Evolutionary conservation across 768 basidiomycete species (phyloP), one percentile per base, ranked within the genome.

Genomic region (Auricularia sp.): DNA sequence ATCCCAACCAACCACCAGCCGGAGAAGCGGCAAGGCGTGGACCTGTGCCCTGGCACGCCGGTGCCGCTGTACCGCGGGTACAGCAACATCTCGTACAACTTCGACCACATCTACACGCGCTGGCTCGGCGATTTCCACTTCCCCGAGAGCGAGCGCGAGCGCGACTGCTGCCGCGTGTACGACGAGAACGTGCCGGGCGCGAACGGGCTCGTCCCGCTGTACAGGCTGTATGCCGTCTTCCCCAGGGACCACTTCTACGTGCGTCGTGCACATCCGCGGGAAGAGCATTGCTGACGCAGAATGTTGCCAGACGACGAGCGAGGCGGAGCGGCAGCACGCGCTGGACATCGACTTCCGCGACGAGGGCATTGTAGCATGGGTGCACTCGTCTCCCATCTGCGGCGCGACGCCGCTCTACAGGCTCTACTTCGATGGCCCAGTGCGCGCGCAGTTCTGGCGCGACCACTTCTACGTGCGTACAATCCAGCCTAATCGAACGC

Each of bases 51-150:
- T 8, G 54, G 54, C 54, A 54, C 54, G 54, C 54, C 62, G 34
- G 54, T 37, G 37, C 68, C 68, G 13, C 47, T 69, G 33, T 64
- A 54, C 54, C 64, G 68, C 33, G 54, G 44, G 5, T 68, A 61
- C 61, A 65, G 45, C 45, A 18, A 39, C 24, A 42, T 16, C 35
- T 34, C 58, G 14, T 34, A 18, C 1, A 11, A 54, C 54, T 54
- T 14, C 42, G 65, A 68, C 54, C 68, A 69, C 62, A 68, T 69
- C 65, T 69, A 66, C 64, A 68, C 67, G 2, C 64, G 65, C 54
- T 39, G 61, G 18, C 35, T 37, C 16, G 59, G 18, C 24, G 68
- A 69, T 45, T 29, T 47, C 51, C 68, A 68, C 18, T 59, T 16
- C n/a, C 39, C 62, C 42, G 68, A 68, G 10, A 68, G 66, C 54